Percentiles rank a stretch among this genome's conserved stretches.
Conservation (phyloP, 2,329 filamentous ascomycete species). For the Colletotrichum cordylinicola region DNA sequence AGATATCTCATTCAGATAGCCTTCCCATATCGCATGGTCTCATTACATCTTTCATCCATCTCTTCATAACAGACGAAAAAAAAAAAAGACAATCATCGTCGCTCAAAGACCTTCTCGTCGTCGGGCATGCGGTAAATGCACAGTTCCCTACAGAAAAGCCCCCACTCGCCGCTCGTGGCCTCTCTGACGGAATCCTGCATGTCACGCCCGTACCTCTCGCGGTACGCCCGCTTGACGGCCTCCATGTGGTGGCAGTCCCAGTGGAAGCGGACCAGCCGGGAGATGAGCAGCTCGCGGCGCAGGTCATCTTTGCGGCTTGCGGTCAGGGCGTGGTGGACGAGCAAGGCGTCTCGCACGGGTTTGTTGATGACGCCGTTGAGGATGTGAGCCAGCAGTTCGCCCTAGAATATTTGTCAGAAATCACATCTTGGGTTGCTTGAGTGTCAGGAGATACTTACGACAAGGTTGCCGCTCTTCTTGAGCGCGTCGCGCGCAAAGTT, state of each 20-base stretch:
- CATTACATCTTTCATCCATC: conserved; percentile 1
- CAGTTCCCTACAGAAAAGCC: conserved; percentile 75
- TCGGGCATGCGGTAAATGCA: conserved; percentile 67
- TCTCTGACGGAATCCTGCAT: conserved; percentile 82
- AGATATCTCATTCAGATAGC: not conserved
- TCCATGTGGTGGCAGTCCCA: conserved; percentile 89
- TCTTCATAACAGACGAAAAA: not conserved
- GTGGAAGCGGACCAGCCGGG: conserved; percentile 85
- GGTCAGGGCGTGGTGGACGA: conserved; percentile 88
- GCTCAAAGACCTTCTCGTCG: conserved; percentile 60
- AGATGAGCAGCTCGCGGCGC: conserved; percentile 86
- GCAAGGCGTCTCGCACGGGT: conserved; percentile 88
- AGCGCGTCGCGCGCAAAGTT: conserved; percentile 92
- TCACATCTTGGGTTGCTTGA: not conserved
- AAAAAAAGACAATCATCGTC: conserved; percentile 9
- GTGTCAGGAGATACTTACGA: conserved; percentile 66
- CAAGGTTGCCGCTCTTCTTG: conserved; percentile 87
- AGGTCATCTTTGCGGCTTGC: conserved; percentile 73
- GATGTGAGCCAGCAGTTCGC: conserved; percentile 92
- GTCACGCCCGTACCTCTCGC: conserved; percentile 75
- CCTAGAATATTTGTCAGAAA: conserved; percentile 56
- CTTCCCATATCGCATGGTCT: conserved; percentile 2
- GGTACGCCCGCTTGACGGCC: conserved; percentile 80
- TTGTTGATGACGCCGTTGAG: conserved; percentile 97
- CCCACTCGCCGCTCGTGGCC: conserved; percentile 78